A percentile compares a stretch with the other conserved stretches of the same genome.
Conservation (phyloP, 208 protist genomes). For the Leishmania braziliensis region DNA sequence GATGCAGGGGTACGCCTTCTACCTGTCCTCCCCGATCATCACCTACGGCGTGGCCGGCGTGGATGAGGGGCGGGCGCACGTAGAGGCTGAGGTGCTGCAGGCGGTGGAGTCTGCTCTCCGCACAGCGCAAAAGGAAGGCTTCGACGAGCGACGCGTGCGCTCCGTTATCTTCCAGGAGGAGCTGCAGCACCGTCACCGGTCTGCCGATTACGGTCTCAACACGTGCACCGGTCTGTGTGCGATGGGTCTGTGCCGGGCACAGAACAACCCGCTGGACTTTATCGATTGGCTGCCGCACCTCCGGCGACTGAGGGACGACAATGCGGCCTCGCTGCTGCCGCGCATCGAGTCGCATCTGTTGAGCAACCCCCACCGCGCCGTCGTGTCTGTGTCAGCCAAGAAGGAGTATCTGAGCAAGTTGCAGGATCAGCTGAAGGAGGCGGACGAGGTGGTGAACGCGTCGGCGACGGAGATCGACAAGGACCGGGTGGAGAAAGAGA, state of each 20-base stretch:
- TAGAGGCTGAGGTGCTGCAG: constrained; percentile 63
- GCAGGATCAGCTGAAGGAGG: constrained; percentile 54
- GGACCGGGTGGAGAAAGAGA: constrained; percentile 58
- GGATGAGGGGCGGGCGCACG: constrained; percentile 61
- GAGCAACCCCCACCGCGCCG: constrained; percentile 68
- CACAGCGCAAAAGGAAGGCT: constrained; percentile 71
- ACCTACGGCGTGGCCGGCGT: constrained; percentile 91
- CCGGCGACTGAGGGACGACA: constrained; percentile 51
- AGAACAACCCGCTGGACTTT: constrained; percentile 80
- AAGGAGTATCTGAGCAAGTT: constrained; percentile 65
- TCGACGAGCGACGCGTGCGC: constrained; percentile 76
- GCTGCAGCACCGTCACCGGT: constrained; percentile 87
- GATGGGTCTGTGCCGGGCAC: constrained; percentile 71
- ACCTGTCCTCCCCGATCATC: constrained; percentile 81
- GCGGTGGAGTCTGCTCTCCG: constrained; percentile 65
- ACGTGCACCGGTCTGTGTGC: constrained; percentile 75
- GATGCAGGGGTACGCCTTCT: constrained; percentile 85
- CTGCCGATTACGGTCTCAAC: constrained; percentile 86
- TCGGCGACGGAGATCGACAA: constrained; percentile 57
- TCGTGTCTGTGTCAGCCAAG: constrained; percentile 75
- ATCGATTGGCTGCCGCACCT: constrained; percentile 90
- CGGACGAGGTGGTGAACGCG: constrained; percentile 65
- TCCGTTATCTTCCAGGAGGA: constrained; percentile 91
- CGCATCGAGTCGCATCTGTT: constrained; percentile 70
- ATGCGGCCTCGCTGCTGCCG: constrained; percentile 62